Conservation (phyloP, 192 early-diverging fungal species). For the Geranomyces michiganensis region DNA sequence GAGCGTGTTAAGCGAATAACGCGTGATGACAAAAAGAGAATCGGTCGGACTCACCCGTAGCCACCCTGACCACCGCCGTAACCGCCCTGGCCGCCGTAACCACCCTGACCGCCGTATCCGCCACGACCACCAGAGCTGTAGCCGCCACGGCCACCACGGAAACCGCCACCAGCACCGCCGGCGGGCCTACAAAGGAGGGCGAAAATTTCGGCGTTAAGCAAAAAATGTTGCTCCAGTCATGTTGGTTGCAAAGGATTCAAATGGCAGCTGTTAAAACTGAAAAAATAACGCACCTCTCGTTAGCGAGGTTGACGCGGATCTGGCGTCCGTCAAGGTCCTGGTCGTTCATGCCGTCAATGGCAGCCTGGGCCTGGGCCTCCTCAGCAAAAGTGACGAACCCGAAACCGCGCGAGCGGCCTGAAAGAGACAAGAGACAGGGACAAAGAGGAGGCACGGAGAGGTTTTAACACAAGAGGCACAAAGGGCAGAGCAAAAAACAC, state of each 20-base stretch:
- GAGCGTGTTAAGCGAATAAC: conserved; percentile 15
- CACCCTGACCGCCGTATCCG: not conserved
- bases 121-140: conserved; percentile 17
- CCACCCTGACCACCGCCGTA: conserved; percentile 17
- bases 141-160: conserved; percentile 49
- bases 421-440: not conserved
- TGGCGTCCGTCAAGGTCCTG: conserved; percentile 78
- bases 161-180: conserved; percentile 44
- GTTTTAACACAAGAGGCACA: not conserved
- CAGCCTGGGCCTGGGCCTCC: conserved; percentile 68
- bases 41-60: conserved; percentile 25
- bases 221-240: conserved; percentile 30
- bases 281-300: conserved; percentile 41
- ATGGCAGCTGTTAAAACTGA: not conserved
- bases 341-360: conserved; percentile 67
- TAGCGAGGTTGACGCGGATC: conserved; percentile 79
- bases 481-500: not conserved
- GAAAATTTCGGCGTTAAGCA: too few relatives aligned
- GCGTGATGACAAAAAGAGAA: too few relatives aligned
- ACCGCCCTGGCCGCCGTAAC: conserved; percentile 15
- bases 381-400: conserved; percentile 78
- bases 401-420: conserved; percentile 82
- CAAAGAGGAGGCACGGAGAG: not conserved
- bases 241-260: too few relatives aligned
- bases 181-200: too few relatives aligned